Base-by-base conservation (phyloP, 2,329 filamentous ascomycete species). In the Dothideomycetes sp. region DNA sequence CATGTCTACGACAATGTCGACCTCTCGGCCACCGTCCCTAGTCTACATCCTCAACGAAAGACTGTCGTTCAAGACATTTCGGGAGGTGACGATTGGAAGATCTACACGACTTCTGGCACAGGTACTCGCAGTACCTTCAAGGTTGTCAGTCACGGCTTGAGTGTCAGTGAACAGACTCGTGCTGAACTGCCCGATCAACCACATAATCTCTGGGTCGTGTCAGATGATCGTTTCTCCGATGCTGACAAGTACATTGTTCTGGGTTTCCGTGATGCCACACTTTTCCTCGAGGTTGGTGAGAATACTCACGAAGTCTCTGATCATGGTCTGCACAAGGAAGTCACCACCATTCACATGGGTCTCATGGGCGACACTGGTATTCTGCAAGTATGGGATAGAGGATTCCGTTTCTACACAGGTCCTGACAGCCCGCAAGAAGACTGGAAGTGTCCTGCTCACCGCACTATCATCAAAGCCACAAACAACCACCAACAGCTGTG, bases 201-300 rank as follows among this genome's bases (percentile, higher is more conserved):
- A 3, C 84, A 82, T 0, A 83, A 84, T 1, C 88, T 98, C 3
- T 99, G 91, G 89, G 95, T 91, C 0, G 87, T 93, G 1, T 95
- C 94, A 59, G 68, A 94, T 33, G 82, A 78, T 25, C 77, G 78
- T 15, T 74, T 76, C 13, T 89, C 96, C 51, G 77, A 89, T 51
- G 94, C 81, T 49, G 89, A 98, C 62, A 82, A 86, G 0, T 95
- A 96, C 56, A 94, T 98, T 46, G 77, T 98, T n/a, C 71, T 99
- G 4, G 94, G 87, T 2, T 91, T 94, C 55, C 80, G 81, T 27
- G 93, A 93, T 51, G 83, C 80, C 20, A 98, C 91, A 0, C 70
- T 96, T 10, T 88, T 96, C 1, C 70, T 98, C 12, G 93, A 87
- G 54, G 95, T 98, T 49, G 91, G 89, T 4, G 91, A 98, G 58